These are phyloP conservation scores for Verticillium klebahnii DNA, from an alignment of 2,329 filamentous ascomycete species.

Conservation along the genomic window DNA sequence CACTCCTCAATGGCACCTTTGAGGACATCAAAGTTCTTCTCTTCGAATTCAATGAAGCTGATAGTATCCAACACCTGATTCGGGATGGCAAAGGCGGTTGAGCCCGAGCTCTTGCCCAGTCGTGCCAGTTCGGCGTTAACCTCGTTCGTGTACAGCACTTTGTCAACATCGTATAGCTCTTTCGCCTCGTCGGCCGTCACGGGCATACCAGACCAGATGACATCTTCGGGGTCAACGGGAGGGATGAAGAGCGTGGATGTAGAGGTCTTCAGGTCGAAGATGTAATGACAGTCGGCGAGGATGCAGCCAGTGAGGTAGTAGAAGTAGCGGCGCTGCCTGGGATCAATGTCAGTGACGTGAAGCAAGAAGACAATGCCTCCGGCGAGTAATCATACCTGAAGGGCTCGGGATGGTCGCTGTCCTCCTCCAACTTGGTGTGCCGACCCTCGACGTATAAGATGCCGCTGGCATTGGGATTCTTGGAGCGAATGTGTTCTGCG, in stretches of 20 bases:
- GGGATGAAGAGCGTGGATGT: slow-evolving; percentile 87
- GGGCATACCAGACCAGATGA: slow-evolving; percentile 91
- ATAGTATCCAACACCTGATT: slow-evolving; percentile 70
- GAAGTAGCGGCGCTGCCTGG: slow-evolving; percentile 83
- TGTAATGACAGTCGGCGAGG: slow-evolving; percentile 73
- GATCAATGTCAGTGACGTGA: not conserved
- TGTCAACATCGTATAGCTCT: slow-evolving; percentile 74
- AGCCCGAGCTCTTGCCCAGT: slow-evolving; percentile 33
- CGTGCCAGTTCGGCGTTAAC: slow-evolving; percentile 68
- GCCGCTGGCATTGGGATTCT: slow-evolving; percentile 60
- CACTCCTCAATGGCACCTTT: slow-evolving; percentile 63
- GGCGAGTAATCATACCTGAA: slow-evolving; percentile 57
- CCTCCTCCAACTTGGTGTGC: slow-evolving; percentile 75
- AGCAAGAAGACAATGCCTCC: not conserved
- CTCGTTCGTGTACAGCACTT: slow-evolving; percentile 66
- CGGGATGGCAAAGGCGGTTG: slow-evolving; percentile 69
- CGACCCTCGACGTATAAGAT: slow-evolving; percentile 87
- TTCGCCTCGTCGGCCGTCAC: slow-evolving; percentile 71
- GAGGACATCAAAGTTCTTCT: slow-evolving; percentile 47
- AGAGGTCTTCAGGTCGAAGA: slow-evolving; percentile 72
- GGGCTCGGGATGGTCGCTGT: slow-evolving; percentile 77
- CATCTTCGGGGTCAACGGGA: slow-evolving; percentile 77
- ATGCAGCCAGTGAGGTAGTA: slow-evolving; percentile 88
- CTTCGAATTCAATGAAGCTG: slow-evolving; percentile 55
- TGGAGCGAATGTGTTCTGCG: slow-evolving; percentile 68